phyloP scores from a whole-genome alignment of 768 basidiomycete genomes.

The Lepiota brunneoincarnata region DNA sequence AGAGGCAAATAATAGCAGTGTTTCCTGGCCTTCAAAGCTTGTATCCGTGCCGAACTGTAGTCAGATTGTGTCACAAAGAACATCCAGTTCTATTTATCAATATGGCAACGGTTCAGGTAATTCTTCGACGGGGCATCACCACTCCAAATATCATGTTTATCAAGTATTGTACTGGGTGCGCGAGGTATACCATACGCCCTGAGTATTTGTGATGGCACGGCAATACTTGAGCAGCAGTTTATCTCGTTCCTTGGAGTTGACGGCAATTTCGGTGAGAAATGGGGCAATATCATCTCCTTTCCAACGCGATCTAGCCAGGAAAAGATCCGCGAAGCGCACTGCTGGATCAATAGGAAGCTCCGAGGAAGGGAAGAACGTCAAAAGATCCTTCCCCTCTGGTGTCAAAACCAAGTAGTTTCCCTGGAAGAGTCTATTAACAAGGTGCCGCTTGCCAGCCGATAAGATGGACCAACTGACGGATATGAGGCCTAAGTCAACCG shows the following conservation, averaged over 20 bases:
- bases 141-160: neutral
- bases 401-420: constrained; percentile 67
- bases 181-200: constrained; percentile 74
- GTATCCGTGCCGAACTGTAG: neutral
- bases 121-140: too few relatives aligned
- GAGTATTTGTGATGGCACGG: constrained; percentile 65
- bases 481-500: constrained; percentile 65
- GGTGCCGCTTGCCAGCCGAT: neutral
- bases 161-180: constrained; percentile 58
- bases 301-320: constrained; percentile 78
- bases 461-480: constrained; percentile 42
- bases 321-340: constrained; percentile 84
- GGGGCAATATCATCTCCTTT: constrained; percentile 75
- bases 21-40: neutral
- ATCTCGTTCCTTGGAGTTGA: constrained; percentile 86
- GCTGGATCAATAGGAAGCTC: constrained; percentile 74
- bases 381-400: constrained; percentile 27
- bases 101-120: neutral
- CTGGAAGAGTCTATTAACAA: constrained; percentile 34
- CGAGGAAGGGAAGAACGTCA: constrained; percentile 78
- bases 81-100: neutral
- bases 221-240: constrained; percentile 86
- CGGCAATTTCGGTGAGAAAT: constrained; percentile 78
- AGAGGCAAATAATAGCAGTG: constrained; percentile 25
- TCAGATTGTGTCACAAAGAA: neutral